Evolutionary conservation across 768 basidiomycete genomes (phyloP).

Genomic region (Amylocystis lapponica): DNA sequence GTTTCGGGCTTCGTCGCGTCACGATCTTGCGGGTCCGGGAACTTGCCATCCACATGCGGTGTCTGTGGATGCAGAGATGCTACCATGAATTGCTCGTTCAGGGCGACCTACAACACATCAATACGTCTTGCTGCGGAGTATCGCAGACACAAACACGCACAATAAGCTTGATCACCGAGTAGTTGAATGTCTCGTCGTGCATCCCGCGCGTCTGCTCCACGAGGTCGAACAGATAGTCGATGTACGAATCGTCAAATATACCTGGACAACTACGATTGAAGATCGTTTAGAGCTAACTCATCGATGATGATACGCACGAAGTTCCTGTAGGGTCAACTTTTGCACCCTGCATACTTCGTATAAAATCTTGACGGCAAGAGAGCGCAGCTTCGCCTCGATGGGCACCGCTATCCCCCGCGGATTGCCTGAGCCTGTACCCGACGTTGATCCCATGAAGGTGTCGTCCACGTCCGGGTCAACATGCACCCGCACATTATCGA

Average conservation of each 20-base stretch:
- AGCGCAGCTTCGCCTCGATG: slow-evolving; percentile 78
- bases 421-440: slow-evolving; percentile 33
- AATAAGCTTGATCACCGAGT: slow-evolving; percentile 90
- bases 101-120: slow-evolving; percentile 53
- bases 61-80: slow-evolving; percentile 45
- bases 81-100: slow-evolving; percentile 99
- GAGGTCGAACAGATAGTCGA: slow-evolving; percentile 86
- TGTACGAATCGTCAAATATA: slow-evolving; percentile 76
- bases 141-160: slow-evolving; percentile 39
- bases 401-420: slow-evolving; percentile 42
- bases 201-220: slow-evolving; percentile 88
- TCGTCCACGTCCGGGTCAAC: slow-evolving; percentile 74
- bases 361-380: slow-evolving; percentile 65
- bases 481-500: slow-evolving; percentile 80
- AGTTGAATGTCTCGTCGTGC: slow-evolving; percentile 91
- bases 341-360: slow-evolving; percentile 95
- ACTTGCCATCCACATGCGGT: slow-evolving; percentile 11
- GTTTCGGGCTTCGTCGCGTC: slow-evolving; percentile 32
- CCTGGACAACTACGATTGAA: slow-evolving; percentile 38
- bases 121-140: neutral
- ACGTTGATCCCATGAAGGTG: slow-evolving; percentile 39
- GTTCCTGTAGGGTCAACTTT: slow-evolving; percentile 68
- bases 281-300: neutral
- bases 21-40: slow-evolving; percentile 8
- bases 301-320: slow-evolving; percentile 47